Evolutionary conservation across 2,329 filamentous ascomycete genomes (phyloP).

Genomic region (Fusarium denticulatum): DNA sequence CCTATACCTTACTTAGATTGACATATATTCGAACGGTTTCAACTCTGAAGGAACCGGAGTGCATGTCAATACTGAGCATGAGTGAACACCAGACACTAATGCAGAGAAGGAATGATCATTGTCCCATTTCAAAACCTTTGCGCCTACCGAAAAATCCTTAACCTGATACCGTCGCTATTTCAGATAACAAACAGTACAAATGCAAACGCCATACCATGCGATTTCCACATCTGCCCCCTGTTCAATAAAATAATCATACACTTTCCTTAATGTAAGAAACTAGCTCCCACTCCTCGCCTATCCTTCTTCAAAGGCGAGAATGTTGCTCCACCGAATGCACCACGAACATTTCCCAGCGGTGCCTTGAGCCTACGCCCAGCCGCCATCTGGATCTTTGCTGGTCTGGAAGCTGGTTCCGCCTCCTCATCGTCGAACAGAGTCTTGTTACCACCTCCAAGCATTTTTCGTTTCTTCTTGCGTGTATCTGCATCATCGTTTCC

Average conservation of each 20-base stretch:
- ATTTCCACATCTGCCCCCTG: background rate
- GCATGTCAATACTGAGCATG: background rate
- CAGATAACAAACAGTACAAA: background rate
- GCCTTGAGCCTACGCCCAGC: conserved; percentile 47
- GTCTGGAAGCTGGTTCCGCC: conserved; percentile 54
- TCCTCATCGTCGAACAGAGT: conserved; percentile 77
- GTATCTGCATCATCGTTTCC: conserved; percentile 50
- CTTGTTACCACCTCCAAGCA: conserved; percentile 69
- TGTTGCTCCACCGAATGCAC: conserved; percentile 59
- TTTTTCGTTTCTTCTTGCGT: conserved; percentile 78
- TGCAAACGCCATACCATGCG: conserved; percentile 36
- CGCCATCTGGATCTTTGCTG: conserved; percentile 48
- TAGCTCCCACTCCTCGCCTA: conserved; percentile 68
- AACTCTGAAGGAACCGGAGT: background rate
- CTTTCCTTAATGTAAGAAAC: conserved; percentile 60
- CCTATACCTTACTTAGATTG: background rate
- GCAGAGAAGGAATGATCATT: background rate
- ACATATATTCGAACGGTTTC: no score
- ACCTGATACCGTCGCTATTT: background rate
- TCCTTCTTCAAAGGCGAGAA: conserved; percentile 82
- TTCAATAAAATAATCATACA: background rate
- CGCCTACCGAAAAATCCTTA: conserved; percentile 6
- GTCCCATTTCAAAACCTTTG: background rate
- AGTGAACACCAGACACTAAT: background rate
- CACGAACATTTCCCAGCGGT: conserved; percentile 53